Evolutionary conservation across 345 rosid species (phyloP).

Genomic region (Sonneratia alba): DNA sequence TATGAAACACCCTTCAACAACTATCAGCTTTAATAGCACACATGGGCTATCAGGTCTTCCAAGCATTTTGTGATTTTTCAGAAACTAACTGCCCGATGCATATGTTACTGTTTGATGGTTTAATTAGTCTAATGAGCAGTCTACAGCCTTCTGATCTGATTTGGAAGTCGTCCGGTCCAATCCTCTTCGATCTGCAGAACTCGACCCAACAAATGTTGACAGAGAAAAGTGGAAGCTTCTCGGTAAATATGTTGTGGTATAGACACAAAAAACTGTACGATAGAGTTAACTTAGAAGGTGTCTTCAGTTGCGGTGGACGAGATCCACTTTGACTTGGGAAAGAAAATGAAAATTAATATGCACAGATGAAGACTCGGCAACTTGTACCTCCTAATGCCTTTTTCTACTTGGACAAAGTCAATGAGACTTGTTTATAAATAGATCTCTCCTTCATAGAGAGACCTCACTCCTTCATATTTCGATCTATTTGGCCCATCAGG

Average conservation of each 20-base stretch:
- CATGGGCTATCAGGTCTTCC: too few relatives aligned
- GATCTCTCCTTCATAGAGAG: background rate
- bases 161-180: too few relatives aligned
- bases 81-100: too few relatives aligned
- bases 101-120: too few relatives aligned
- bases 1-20: too few relatives aligned
- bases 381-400: background rate
- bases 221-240: background rate
- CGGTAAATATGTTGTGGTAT: background rate
- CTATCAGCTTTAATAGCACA: too few relatives aligned
- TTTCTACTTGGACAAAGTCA: conserved; percentile 2
- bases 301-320: background rate
- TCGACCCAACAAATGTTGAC: too few relatives aligned
- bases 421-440: background rate
- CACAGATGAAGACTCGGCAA: background rate
- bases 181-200: too few relatives aligned
- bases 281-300: background rate
- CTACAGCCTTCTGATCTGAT: too few relatives aligned
- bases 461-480: background rate
- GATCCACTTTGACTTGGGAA: background rate
- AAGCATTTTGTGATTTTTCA: too few relatives aligned
- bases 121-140: too few relatives aligned
- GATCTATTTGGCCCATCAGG: too few relatives aligned
- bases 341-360: background rate
- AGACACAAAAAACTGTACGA: background rate